These are phyloP conservation scores for Martensiomyces pterosporus DNA, from an alignment of 192 early-diverging fungal species.

Conservation along the genomic window DNA sequence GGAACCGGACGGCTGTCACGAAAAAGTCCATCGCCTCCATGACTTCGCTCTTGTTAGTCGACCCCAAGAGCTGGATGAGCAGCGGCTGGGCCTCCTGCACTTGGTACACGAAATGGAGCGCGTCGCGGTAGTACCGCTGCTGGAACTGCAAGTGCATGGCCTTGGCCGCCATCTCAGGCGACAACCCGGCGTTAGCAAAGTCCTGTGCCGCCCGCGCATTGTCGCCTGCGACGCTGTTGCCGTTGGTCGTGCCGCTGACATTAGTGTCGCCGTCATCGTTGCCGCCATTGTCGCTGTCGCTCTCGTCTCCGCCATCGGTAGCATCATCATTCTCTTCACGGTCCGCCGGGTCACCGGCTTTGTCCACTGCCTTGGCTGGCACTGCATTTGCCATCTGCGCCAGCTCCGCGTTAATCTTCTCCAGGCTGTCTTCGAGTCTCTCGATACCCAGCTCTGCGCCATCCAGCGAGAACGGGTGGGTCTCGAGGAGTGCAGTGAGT, in stretches of 20 bases:
- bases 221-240: conserved; percentile 20
- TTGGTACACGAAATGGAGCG: conserved; percentile 79
- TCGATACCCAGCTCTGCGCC: conserved; percentile 71
- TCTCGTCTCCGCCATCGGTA: conserved; percentile 6
- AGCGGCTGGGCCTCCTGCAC: conserved; percentile 72
- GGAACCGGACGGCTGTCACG: conserved; percentile 75
- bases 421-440: conserved; percentile 64
- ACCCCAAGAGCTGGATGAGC: conserved; percentile 80
- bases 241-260: conserved; percentile 23
- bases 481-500: conserved; percentile 72
- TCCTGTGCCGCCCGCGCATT: conserved; percentile 19
- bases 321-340: conserved; percentile 22
- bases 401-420: conserved; percentile 64
- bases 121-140: conserved; percentile 82
- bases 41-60: conserved; percentile 88
- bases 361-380: conserved; percentile 19
- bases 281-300: conserved; percentile 26
- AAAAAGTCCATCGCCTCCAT: conserved; percentile 97
- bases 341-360: conserved; percentile 28
- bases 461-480: conserved; percentile 87
- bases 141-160: conserved; percentile 52
- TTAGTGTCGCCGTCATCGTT: conserved; percentile 19
- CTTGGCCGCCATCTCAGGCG: conserved; percentile 52
- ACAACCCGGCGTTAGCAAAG: conserved; percentile 32
- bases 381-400: conserved; percentile 52